Percentiles rank a stretch among this genome's conserved stretches.
Evolutionary conservation across 805 yeast genomes (phyloP).

Genomic region (Saccharomycopsis lassenensis): DNA sequence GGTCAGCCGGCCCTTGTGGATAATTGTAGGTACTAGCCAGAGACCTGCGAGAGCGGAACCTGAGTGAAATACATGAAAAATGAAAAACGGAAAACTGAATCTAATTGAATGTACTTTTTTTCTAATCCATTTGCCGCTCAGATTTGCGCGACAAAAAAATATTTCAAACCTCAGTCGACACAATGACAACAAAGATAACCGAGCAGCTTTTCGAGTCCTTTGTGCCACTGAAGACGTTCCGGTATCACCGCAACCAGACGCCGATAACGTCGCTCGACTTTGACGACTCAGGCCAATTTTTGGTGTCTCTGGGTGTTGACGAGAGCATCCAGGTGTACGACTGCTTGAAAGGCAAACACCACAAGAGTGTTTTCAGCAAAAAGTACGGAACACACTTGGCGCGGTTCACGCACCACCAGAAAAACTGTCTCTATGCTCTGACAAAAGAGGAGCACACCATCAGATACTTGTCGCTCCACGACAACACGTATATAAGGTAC

Average conservation of each 20-base stretch:
- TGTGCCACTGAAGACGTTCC: slow-evolving; percentile 38
- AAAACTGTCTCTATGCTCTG: slow-evolving; percentile 71
- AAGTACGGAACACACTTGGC: slow-evolving; percentile 91
- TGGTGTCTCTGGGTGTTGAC: slow-evolving; percentile 69
- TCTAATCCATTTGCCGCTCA: no score
- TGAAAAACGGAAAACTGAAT: neutral
- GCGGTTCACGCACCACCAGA: slow-evolving; percentile 63
- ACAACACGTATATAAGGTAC: slow-evolving; percentile 72
- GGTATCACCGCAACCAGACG: slow-evolving; percentile 35
- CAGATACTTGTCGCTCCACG: slow-evolving; percentile 64
- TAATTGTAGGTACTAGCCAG: no score
- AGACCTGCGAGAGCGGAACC: neutral
- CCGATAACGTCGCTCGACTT: slow-evolving; percentile 63
- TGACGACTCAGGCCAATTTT: slow-evolving; percentile 73
- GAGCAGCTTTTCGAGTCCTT: slow-evolving; percentile 23
- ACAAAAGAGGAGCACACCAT: slow-evolving; percentile 70
- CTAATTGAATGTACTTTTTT: no score
- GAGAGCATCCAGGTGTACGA: slow-evolving; percentile 81
- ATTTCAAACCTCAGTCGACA: no score
- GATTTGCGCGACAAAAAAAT: no score
- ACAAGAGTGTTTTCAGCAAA: slow-evolving; percentile 65
- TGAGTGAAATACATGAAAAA: neutral
- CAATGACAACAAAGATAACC: slow-evolving; percentile 21
- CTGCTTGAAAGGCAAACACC: slow-evolving; percentile 50
- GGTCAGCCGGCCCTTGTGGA: no score